Evolutionary conservation across 1,284 basidiomycete species (phyloP).

Genomic region (Tetrapyrgos nigripes): DNA sequence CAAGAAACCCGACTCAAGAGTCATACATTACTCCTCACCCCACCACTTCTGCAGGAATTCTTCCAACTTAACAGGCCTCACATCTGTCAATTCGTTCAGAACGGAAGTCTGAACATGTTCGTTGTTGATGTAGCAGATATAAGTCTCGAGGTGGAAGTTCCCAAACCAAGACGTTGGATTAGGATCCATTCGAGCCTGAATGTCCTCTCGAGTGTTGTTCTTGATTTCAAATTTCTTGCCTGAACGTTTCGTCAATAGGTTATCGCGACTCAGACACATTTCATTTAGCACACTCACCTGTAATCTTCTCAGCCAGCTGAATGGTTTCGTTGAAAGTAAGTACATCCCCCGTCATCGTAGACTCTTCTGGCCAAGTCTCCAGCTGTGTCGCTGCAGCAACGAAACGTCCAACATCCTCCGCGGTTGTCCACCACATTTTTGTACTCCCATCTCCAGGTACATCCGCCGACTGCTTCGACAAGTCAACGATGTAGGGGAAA

Average conservation of each 20-base stretch:
- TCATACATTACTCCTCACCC: no score
- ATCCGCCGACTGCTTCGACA: constrained; percentile 3
- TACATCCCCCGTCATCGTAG: constrained; percentile 7
- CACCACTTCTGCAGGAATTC: constrained; percentile 8
- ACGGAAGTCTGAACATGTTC: background rate
- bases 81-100: constrained; percentile 1
- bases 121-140: background rate
- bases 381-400: constrained; percentile 14
- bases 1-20: no score
- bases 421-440: background rate
- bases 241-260: background rate
- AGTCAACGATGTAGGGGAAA: constrained; percentile 11
- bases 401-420: constrained; percentile 13
- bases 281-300: background rate
- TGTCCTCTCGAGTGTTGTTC: constrained; percentile 3
- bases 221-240: constrained; percentile 6
- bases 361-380: constrained; percentile 8
- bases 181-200: constrained; percentile 5
- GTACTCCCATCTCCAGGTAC: constrained; percentile 12
- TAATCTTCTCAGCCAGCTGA: background rate
- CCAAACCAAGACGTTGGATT: background rate
- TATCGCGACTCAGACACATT: background rate
- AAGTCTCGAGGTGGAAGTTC: constrained; percentile 3
- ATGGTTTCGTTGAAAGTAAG: constrained; percentile 6
- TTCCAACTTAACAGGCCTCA: background rate